Evolutionary conservation across 176 grass and related monocot species (phyloP), one percentile per base, ranked within the genome.

Genomic region (Juncus effusus): DNA sequence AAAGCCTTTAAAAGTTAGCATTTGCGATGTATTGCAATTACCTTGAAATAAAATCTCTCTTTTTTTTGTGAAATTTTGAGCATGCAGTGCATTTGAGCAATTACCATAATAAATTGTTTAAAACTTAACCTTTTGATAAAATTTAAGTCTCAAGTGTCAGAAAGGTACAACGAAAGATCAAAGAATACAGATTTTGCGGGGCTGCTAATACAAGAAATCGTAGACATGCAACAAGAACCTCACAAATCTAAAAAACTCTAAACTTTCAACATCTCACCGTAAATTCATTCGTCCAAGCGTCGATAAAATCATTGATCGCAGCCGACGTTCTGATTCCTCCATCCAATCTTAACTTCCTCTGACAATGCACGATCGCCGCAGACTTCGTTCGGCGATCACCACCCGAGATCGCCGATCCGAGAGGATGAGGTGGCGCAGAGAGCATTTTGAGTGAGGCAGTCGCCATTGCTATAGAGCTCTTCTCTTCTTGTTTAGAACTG

Each of bases 361-460:
- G 68, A 16, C 54, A 72, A 72, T 72, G 54, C 9, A 11, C 54
- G 7, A 35, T 45, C 13, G 44, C 44, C 44, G 44, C 1, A 47
- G 67, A 53, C 64, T 13, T 67, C 16, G 19, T 10, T 13, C 68
- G 38, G 35, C 53, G 67, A 58, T 71, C 53, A 54, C 52, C 2
- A 40, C n/a, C n/a, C n/a, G 51, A 42, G 39, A 59, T 13, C 2
- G 52, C 13, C 12, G 54, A 16, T 59, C 8, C 54, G 9, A 41
- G 56, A 10, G 38, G 13, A 11, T 42, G 28, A 57, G 52, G 38
- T 56, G 45, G 55, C 53, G 56, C 16, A 10, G 36, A 39, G 35
- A 14, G n/a, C 68, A 72, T 72, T 35, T 58, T 59, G 13, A 38
- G 51, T 44, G 68, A 42, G 28, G 68, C 38, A 56, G 57, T 59